Base-by-base conservation (phyloP, 164 flowering plant genomes). In the Vitis amurensis region DNA sequence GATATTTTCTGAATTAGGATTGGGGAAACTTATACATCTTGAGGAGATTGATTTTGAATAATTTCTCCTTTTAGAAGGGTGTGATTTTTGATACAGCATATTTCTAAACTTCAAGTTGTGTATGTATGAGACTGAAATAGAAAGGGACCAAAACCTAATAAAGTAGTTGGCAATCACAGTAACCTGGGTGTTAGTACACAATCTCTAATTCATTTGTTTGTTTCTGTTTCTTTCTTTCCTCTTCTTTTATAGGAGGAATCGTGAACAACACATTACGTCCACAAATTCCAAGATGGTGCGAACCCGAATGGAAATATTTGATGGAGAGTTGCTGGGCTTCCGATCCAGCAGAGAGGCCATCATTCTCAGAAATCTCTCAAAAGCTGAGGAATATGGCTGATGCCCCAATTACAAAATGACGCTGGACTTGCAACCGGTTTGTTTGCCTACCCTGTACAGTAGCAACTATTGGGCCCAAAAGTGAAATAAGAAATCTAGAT, bases 321-420 rank as follows among this genome's bases (percentile, higher is more conserved):
- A 95, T 93, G 99, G 92, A 89, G 75, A 91, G 89, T 75, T 93
- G 92, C 80, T 95, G 99, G 99, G 78, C 92, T 17, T 74, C 91
- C 68, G 98, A 93, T 67, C 98, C 98, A 17, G 76, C 85, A 7
- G 84, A 85, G 66, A 88, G 99, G 67, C 99, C 97, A 30, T 88
- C 97, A 0, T 95, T 95, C 72, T 78, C 97, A 17, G 93, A 93
- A 76, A 90, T 95, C 13, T 89, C 99, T 67, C 93, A 89, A 82
- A 90, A 79, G 78, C 78, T 95, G 52, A 85, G 99, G 88, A 88
- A 60, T 73, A 91, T 93, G 99, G 92, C 96, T 29, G 97, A 96
- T 55, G 95, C 97, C 53, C 87, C 90, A 68, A 94, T 88, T 82
- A 78, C 88, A 73, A 94, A 88, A 81, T 94, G 87, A 86, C 61